Evolutionary conservation across 805 yeast genomes (phyloP).

Genomic region (Diddensiella santjacobensis): DNA sequence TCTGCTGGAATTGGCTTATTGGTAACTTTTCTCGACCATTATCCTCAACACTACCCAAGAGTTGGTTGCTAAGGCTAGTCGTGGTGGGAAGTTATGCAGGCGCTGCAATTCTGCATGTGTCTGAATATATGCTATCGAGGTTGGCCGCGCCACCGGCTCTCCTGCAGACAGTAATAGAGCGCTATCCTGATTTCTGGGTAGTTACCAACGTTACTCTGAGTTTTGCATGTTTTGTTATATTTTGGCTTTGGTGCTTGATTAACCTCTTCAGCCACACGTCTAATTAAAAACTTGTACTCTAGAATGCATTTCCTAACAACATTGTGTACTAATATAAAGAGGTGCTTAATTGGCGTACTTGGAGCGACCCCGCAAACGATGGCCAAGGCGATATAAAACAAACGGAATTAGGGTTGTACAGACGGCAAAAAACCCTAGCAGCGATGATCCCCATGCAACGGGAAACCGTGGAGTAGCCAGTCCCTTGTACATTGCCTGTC

Average conservation of each 20-base stretch:
- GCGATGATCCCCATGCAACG: constrained; percentile 55
- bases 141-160: constrained; percentile 36
- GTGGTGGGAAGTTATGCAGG: constrained; percentile 52
- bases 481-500: constrained; percentile 51
- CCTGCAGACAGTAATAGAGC: constrained; percentile 38
- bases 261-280: background rate
- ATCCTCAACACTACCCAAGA: constrained; percentile 42
- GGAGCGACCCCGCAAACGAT: constrained; percentile 45
- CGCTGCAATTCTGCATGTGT: constrained; percentile 47
- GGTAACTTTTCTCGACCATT: constrained; percentile 45
- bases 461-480: constrained; percentile 43
- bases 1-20: constrained; percentile 74
- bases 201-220: constrained; percentile 69
- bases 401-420: constrained; percentile 54
- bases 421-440: constrained; percentile 49
- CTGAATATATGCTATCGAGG: constrained; percentile 43
- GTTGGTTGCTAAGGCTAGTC: constrained; percentile 46
- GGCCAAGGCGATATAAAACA: constrained; percentile 49
- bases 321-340: no score
- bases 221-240: constrained; percentile 67
- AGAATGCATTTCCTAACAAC: no score
- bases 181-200: constrained; percentile 83
- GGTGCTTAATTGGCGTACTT: constrained; percentile 47
- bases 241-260: constrained; percentile 67
- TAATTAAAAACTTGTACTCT: no score